Conservation (phyloP, 2,329 filamentous ascomycete genomes). For the Exophiala sp. region DNA sequence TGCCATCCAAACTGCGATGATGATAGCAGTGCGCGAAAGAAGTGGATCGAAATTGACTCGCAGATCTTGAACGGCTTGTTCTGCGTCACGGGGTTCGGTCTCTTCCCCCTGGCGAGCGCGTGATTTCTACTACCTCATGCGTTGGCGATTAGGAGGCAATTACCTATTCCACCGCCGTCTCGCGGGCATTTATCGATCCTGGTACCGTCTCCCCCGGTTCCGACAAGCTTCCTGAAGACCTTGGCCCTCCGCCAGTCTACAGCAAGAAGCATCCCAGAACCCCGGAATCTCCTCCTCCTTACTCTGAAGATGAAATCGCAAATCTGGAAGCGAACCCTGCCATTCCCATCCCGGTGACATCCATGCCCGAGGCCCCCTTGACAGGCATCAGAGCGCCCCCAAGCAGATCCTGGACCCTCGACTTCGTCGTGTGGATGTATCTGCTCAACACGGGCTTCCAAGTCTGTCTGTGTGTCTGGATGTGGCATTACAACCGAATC, state of each 20-base stretch:
- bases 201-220: conserved; percentile 70
- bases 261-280: conserved; percentile 20
- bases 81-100: conserved; percentile 78
- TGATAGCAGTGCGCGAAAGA: conserved; percentile 67
- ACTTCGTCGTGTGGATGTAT: conserved; percentile 73
- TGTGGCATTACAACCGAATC: conserved; percentile 74
- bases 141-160: conserved; percentile 54
- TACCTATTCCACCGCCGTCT: conserved; percentile 58
- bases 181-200: conserved; percentile 66
- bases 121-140: conserved; percentile 67
- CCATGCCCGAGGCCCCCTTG: conserved; percentile 61
- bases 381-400: conserved; percentile 64
- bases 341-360: conserved; percentile 59
- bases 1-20: conserved; percentile 60
- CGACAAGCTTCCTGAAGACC: conserved; percentile 46
- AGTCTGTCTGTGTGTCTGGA: conserved; percentile 64
- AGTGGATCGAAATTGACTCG: conserved; percentile 79
- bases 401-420: conserved; percentile 67
- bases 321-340: conserved; percentile 45
- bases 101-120: conserved; percentile 79
- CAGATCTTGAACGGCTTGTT: conserved; percentile 80
- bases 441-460: conserved; percentile 75
- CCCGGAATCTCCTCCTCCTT: conserved; percentile 21
- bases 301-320: conserved; percentile 46
- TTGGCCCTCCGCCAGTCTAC: conserved; percentile 28